Evolutionary conservation across 2,329 filamentous ascomycete genomes (phyloP).

Genomic region (Lasiodiplodia sp.): DNA sequence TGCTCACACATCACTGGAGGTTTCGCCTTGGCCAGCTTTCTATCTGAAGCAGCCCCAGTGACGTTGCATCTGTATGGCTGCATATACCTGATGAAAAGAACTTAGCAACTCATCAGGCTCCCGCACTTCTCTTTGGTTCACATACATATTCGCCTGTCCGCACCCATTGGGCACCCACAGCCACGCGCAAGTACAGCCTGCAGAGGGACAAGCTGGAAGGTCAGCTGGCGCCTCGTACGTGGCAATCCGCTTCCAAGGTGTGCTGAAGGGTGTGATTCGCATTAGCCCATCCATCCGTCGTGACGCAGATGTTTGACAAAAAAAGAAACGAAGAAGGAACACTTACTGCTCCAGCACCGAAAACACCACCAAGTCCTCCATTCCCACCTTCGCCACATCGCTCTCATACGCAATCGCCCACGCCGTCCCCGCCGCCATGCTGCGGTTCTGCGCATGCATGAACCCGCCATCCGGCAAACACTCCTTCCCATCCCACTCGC

Average conservation of each 20-base stretch:
- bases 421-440: slow-evolving; percentile 55
- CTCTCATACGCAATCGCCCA: slow-evolving; percentile 61
- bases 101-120: background rate
- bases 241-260: slow-evolving; percentile 49
- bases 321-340: background rate
- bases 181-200: slow-evolving; percentile 52
- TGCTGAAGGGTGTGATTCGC: slow-evolving; percentile 35
- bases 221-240: slow-evolving; percentile 47
- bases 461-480: slow-evolving; percentile 52
- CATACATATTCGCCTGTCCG: slow-evolving; percentile 48
- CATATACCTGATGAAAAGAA: slow-evolving; percentile 50
- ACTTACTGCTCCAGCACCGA: slow-evolving; percentile 54
- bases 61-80: slow-evolving; percentile 59
- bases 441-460: slow-evolving; percentile 56
- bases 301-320: rapidly evolving
- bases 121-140: background rate
- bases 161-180: slow-evolving; percentile 51
- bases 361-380: slow-evolving; percentile 62
- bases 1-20: slow-evolving; percentile 54
- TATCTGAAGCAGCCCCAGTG: slow-evolving; percentile 52
- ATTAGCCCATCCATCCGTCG: background rate
- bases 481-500: slow-evolving; percentile 40
- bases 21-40: slow-evolving; percentile 51
- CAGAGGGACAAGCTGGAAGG: slow-evolving; percentile 48
- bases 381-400: slow-evolving; percentile 56